phyloP scores from a whole-genome alignment of 2,329 filamentous ascomycete genomes.

The Fusarium sp. region DNA sequence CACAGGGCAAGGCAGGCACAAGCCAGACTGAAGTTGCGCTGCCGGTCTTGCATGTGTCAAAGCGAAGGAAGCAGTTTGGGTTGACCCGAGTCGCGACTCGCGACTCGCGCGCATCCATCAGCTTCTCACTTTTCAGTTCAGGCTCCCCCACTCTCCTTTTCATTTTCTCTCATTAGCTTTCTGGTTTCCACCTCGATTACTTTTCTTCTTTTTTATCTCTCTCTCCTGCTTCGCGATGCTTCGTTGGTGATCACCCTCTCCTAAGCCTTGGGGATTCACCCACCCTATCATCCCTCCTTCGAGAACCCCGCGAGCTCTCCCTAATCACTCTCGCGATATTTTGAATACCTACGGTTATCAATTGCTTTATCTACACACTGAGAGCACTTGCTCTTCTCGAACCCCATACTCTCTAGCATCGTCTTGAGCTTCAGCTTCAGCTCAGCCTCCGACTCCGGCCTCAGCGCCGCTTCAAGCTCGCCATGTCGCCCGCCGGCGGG shows the following conservation, averaged over 20 bases:
- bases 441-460: not conserved
- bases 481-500: slow-evolving; percentile 35
- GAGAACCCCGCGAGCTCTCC: not conserved
- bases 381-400: not conserved
- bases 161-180: not conserved
- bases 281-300: not conserved
- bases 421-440: not conserved
- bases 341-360: not conserved
- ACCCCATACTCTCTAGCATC: not conserved
- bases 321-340: not conserved
- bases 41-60: slow-evolving; percentile 16
- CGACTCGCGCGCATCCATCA: slow-evolving; percentile 17
- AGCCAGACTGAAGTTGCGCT: not conserved
- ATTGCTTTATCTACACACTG: not conserved
- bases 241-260: not conserved
- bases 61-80: slow-evolving; percentile 9
- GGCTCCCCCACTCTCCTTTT: slow-evolving; percentile 1
- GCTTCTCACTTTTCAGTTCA: slow-evolving; percentile 6
- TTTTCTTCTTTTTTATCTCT: not conserved
- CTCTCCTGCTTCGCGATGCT: not conserved
- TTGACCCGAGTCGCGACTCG: not conserved
- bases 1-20: not conserved
- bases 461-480: slow-evolving; percentile 1
- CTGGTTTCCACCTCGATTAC: not conserved
- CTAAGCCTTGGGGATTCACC: not conserved